Evolutionary conservation across 371 early-diverging fungal species (phyloP).

Genomic region (Mortierella sp.): DNA sequence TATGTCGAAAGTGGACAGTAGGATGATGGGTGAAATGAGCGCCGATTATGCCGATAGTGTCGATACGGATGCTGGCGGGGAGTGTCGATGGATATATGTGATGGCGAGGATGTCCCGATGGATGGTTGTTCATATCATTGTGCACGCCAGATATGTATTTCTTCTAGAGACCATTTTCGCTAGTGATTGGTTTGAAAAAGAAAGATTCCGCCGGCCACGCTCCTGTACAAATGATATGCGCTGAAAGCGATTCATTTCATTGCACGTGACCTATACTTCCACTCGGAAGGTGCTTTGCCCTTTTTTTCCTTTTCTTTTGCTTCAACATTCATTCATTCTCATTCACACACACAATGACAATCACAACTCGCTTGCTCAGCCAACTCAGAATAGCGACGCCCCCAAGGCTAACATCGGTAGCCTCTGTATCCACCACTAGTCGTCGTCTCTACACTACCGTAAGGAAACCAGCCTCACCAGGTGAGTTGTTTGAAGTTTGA

Average conservation of each 20-base stretch:
- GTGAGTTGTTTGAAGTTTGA: not conserved
- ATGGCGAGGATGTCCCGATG: constrained; percentile 9
- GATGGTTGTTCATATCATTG: not conserved
- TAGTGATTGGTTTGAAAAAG: constrained; percentile 16
- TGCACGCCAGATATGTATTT: not conserved
- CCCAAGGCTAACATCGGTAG: not conserved
- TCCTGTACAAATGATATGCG: constrained; percentile 1
- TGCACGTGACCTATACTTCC: not conserved
- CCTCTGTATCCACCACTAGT: not conserved
- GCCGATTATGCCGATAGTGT: not conserved
- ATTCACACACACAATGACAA: not conserved
- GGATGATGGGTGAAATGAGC: not conserved
- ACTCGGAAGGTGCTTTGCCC: not conserved
- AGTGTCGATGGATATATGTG: constrained; percentile 1
- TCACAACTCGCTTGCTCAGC: not conserved
- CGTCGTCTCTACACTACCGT: not conserved
- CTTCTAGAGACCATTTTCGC: constrained; percentile 16
- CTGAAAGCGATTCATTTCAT: not conserved
- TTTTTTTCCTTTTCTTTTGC: not conserved
- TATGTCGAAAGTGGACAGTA: not conserved
- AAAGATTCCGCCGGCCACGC: constrained; percentile 12
- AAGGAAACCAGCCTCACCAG: not conserved
- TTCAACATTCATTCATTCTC: not conserved
- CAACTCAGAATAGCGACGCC: not conserved
- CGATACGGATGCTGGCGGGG: not conserved